Conservation (phyloP, 257 asterid species). For the Penstemon barbatus region DNA sequence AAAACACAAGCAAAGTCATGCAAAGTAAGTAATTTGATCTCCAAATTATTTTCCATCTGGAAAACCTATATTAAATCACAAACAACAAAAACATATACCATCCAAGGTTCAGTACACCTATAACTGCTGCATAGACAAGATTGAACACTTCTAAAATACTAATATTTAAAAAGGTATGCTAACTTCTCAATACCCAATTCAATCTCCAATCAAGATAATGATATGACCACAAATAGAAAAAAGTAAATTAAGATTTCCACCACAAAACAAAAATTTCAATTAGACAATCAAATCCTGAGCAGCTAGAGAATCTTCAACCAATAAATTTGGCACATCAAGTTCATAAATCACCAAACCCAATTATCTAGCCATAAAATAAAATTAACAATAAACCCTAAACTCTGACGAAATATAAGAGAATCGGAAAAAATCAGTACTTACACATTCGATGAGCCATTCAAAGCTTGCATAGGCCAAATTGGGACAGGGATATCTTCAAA, state of each 20-base stretch:
- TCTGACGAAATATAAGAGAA: constrained; percentile 4
- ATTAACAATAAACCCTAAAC: not conserved
- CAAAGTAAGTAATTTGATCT: constrained; percentile 10
- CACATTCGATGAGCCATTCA: constrained; percentile 56
- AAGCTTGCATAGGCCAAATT: constrained; percentile 61
- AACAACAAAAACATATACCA: not conserved
- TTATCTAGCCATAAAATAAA: not conserved
- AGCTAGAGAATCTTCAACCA: not conserved
- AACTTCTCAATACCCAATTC: not conserved
- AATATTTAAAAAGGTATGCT: too few species aligned
- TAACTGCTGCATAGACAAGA: not conserved
- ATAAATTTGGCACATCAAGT: too few species aligned
- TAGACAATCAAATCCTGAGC: not conserved
- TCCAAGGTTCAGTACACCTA: not conserved
- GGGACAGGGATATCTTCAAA: constrained; percentile 62
- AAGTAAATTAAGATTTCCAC: not conserved
- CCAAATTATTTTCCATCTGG: constrained; percentile 6
- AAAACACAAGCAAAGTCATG: not conserved
- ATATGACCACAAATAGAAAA: not conserved
- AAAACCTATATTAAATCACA: constrained; percentile 2
- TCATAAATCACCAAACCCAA: too few species aligned
- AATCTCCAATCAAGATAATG: not conserved
- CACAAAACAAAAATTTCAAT: too few species aligned
- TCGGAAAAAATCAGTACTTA: constrained; percentile 40
- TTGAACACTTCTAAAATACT: not conserved